Percentiles rank a stretch among this genome's conserved stretches.
Evolutionary conservation across 768 basidiomycete genomes (phyloP).

Genomic region (Tulasnella sp.): DNA sequence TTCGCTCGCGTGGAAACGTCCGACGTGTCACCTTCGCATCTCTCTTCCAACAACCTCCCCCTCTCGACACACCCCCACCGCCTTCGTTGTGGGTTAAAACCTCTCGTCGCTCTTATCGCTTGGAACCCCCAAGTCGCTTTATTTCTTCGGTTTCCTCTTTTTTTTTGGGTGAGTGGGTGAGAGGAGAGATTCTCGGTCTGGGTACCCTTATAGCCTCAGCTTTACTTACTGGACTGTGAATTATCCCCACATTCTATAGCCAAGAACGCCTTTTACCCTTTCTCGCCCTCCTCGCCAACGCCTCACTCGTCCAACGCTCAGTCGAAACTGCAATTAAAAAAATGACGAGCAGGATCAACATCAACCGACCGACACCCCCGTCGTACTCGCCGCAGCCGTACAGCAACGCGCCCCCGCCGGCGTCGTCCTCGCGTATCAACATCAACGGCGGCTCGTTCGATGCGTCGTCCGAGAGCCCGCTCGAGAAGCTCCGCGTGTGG

Average conservation of each 20-base stretch:
- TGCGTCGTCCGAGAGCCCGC: slow-evolving; percentile 36
- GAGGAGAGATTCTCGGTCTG: too few relatives aligned
- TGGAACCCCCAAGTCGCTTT: background rate
- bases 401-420: slow-evolving; percentile 17
- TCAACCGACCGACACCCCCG: slow-evolving; percentile 20
- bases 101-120: background rate
- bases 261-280: background rate
- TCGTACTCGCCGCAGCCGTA: slow-evolving; percentile 10
- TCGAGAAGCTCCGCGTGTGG: slow-evolving; percentile 60
- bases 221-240: background rate
- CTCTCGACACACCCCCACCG: background rate
- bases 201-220: too few relatives aligned
- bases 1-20: too few relatives aligned
- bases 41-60: background rate
- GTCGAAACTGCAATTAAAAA: background rate
- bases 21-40: background rate
- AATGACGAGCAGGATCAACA: slow-evolving; percentile 20
- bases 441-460: slow-evolving; percentile 10
- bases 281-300: background rate
- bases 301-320: background rate
- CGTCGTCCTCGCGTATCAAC: background rate
- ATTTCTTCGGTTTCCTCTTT: background rate
- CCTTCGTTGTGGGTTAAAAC: background rate
- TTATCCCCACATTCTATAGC: background rate
- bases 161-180: too few relatives aligned